Base-by-base conservation (phyloP, 768 basidiomycete genomes). In the Daedalea quercina region DNA sequence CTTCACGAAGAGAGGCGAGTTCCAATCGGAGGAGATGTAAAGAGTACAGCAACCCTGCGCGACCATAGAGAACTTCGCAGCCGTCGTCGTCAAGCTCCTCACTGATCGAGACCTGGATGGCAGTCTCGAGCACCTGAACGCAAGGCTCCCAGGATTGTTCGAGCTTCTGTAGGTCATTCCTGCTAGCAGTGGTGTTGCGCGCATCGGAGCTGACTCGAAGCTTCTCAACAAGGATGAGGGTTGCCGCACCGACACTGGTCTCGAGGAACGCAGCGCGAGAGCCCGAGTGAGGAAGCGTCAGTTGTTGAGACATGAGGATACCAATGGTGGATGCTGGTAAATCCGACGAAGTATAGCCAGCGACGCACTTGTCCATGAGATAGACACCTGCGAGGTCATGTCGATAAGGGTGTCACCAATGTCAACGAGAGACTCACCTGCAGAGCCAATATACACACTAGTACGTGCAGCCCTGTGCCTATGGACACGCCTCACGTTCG, bases 1-100 rank as follows among this genome's bases (percentile, higher is more conserved):
- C 25, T 20, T 24, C 48, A 35, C 31, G 28, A 17, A 26, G 50
- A 7, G 41, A 43, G 8, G 63, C 58, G 20, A 56, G 45, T 41
- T 56, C 55, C 23, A 44, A 25, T 65, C 77, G 71, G n/a, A 83
- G 67, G 28, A 68, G 70, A 1, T 80, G 67, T 17, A 82, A 64
- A 3, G 76, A 72, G 54, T 81, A 81, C 0, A 83, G 68, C 34
- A 82, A 65, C 1, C 81, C 80, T 17, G 79, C 79, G 44, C 80
- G 78, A 1, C 80, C 80, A 60, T 82, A 82, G 9, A 83, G 68
- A 4, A 81, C 73, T 57, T 83, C 81, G 56, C 77, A 80, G 15
- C 73, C 76, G 52, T 75, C 78, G 33, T 78, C 77, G 28, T 69
- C 66, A 11, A 56, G 51, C 25, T 41, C n/a, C 51, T 54, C 57